phyloP scores from a whole-genome alignment of 371 early-diverging fungal genomes.

The Funneliformis caledonium region DNA sequence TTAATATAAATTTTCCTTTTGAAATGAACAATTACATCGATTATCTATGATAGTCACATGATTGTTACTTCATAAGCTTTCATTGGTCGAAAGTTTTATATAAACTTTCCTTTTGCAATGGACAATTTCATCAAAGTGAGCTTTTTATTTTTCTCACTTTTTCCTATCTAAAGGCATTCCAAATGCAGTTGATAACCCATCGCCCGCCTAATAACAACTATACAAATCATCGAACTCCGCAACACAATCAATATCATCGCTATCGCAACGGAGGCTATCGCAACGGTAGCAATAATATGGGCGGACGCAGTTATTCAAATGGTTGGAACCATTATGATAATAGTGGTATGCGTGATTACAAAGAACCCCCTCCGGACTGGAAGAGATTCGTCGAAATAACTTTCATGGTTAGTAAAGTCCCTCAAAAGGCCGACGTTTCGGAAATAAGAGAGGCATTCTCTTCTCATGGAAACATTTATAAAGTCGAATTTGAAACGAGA shows the following conservation, averaged over 20 bases:
- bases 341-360: background rate
- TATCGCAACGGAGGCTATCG: background rate
- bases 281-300: too few relatives aligned
- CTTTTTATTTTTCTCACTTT: too few relatives aligned
- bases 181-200: background rate
- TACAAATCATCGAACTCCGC: background rate
- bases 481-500: conserved; percentile 19
- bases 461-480: conserved; percentile 6
- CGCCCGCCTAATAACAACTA: background rate
- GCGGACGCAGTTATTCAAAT: background rate
- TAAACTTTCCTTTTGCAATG: too few relatives aligned
- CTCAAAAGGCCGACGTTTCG: background rate
- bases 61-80: too few relatives aligned
- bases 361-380: background rate
- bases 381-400: background rate
- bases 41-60: too few relatives aligned
- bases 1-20: too few relatives aligned
- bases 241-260: too few relatives aligned
- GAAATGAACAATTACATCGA: too few relatives aligned
- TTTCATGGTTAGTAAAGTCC: conserved; percentile 3
- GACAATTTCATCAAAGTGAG: too few relatives aligned
- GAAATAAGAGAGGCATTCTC: conserved; percentile 30
- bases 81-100: too few relatives aligned
- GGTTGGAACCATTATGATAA: background rate
- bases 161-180: too few relatives aligned